Conservation (phyloP, 2,329 filamentous ascomycete genomes). For the Ambrosiella xylebori region DNA sequence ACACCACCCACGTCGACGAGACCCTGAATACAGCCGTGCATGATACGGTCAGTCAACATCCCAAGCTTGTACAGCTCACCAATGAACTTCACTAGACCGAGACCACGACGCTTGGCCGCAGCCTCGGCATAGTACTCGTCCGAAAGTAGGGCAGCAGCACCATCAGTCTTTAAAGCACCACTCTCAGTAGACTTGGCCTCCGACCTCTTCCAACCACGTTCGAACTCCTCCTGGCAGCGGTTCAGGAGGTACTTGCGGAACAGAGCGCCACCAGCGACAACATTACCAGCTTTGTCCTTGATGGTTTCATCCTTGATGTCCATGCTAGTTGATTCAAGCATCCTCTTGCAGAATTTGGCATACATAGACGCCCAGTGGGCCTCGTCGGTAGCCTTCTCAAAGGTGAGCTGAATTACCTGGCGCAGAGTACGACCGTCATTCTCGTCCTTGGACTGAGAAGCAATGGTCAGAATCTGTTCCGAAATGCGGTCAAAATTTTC, state of each 20-base stretch:
- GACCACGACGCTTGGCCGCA: conserved; percentile 86
- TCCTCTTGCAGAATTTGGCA: conserved; percentile 92
- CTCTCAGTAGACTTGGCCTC: conserved; percentile 24
- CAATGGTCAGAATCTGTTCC: conserved; percentile 81
- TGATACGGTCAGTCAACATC: conserved; percentile 97
- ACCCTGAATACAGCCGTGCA: conserved; percentile 98
- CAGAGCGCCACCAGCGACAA: conserved; percentile 79
- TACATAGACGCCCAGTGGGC: conserved; percentile 99
- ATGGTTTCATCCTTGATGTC: conserved; percentile 94
- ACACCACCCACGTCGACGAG: conserved; percentile 86
- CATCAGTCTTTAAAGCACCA: conserved; percentile 25
- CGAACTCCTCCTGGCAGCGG: conserved; percentile 96
- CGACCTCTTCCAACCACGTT: conserved; percentile 76
- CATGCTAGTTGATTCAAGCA: conserved; percentile 86
- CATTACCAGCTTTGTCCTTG: conserved; percentile 70
- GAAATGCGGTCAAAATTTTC: conserved; percentile 97
- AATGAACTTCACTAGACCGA: conserved; percentile 97
- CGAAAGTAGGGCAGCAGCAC: conserved; percentile 57
- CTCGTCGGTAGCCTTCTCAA: conserved; percentile 97
- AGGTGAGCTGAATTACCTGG: conserved; percentile 96
- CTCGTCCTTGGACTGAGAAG: conserved; percentile 89
- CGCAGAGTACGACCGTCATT: conserved; percentile 82
- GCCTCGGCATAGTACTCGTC: conserved; percentile 94
- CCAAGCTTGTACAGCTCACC: conserved; percentile 96
- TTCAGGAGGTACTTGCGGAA: conserved; percentile 99